Evolutionary conservation across 805 yeast species (phyloP).

Genomic region (Tetrapisispora iriomotensis): DNA sequence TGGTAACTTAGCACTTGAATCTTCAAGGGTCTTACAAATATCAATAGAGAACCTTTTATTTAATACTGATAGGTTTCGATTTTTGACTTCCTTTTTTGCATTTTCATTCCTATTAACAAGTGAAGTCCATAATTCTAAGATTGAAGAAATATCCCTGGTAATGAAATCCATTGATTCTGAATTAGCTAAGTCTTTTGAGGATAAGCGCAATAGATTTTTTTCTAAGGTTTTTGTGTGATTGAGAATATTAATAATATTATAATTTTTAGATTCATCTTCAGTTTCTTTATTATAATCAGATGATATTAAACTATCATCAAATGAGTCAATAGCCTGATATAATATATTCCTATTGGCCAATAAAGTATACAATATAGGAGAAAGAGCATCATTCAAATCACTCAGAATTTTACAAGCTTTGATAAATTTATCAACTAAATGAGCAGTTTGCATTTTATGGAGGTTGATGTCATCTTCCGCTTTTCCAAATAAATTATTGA

Average conservation of each 20-base stretch:
- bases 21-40: conserved; percentile 2
- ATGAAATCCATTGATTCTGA: neutral
- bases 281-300: too few relatives aligned
- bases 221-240: neutral
- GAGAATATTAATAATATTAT: neutral
- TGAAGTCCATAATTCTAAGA: neutral
- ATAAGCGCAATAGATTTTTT: neutral
- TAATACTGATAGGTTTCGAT: neutral
- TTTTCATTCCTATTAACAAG: neutral
- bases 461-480: neutral
- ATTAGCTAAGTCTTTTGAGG: neutral
- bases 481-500: conserved; percentile 1
- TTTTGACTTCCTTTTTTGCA: neutral
- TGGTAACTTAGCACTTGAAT: neutral
- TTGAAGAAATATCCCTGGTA: neutral
- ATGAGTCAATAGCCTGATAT: neutral
- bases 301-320: neutral
- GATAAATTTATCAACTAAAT: neutral
- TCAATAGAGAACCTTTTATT: conserved; percentile 5
- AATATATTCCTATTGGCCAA: neutral
- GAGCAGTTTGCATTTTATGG: too few relatives aligned
- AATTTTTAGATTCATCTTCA: too few relatives aligned
- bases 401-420: neutral
- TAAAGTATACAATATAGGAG: neutral
- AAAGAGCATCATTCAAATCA: neutral